Conservation (phyloP, 768 basidiomycete species). For the Trichaptum fuscoviolaceum region DNA sequence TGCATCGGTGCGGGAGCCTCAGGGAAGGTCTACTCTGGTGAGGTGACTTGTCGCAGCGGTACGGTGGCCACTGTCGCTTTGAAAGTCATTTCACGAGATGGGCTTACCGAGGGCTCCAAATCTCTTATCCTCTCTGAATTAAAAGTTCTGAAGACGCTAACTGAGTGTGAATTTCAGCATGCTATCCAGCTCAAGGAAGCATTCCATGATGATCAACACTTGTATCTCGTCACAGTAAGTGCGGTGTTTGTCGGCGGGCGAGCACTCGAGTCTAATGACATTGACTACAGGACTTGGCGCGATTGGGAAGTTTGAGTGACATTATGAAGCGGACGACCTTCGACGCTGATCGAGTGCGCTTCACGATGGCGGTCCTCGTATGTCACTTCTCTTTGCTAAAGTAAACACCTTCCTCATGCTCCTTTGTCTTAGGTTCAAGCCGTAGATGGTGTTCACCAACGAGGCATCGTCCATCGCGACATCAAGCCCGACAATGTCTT, state of each 20-base stretch:
- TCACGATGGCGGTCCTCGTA: background rate
- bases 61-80: background rate
- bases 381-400: background rate
- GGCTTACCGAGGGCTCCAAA: background rate
- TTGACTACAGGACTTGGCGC: background rate
- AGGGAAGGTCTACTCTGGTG: background rate
- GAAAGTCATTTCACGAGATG: background rate
- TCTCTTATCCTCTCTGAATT: background rate
- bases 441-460: background rate
- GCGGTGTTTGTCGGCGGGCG: background rate
- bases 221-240: background rate
- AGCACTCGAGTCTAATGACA: background rate
- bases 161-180: background rate
- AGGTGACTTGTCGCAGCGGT: background rate
- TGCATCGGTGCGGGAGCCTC: background rate
- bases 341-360: background rate
- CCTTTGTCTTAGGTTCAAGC: background rate
- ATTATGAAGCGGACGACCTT: background rate
- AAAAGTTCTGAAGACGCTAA: background rate
- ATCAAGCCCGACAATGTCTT: background rate
- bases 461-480: background rate
- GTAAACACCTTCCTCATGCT: background rate
- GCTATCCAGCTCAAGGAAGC: background rate
- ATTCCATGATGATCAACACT: background rate
- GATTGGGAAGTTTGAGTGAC: background rate